Conservation (phyloP, 2,329 filamentous ascomycete genomes). For the Penicillium sp. region DNA sequence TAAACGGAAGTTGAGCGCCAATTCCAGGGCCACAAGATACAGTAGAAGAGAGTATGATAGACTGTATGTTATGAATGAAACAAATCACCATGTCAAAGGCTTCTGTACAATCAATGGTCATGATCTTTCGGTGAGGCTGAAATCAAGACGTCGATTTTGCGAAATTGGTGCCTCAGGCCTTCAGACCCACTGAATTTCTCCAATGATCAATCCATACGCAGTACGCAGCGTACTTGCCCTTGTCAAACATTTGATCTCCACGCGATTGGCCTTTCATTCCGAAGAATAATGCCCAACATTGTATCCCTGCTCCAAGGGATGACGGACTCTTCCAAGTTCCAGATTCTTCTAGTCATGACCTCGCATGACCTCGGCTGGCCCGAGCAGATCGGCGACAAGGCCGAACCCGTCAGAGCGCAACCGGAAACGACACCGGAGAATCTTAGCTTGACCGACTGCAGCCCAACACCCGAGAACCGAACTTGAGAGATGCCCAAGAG, state of each 20-base stretch:
- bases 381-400: constrained; percentile 14
- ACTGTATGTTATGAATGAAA: too few species aligned
- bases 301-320: too few species aligned
- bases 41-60: too few species aligned
- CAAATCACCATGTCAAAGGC: too few species aligned
- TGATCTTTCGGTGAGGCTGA: background rate
- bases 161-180: background rate
- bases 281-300: background rate
- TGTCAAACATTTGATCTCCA: background rate
- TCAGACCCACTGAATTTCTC: background rate
- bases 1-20: too few species aligned
- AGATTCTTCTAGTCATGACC: background rate
- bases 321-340: background rate
- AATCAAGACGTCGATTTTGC: background rate
- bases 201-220: background rate
- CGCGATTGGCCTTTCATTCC: background rate
- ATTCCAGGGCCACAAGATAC: too few species aligned
- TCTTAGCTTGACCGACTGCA: constrained; percentile 4
- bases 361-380: background rate
- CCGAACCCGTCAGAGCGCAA: constrained; percentile 11
- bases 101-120: too few species aligned
- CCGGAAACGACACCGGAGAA: constrained; percentile 4
- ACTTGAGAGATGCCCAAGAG: background rate
- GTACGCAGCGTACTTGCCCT: background rate
- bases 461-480: background rate